Evolutionary conservation across 495 filamentous ascomycete genomes (phyloP).

Genomic region (Penicillium alfredii): DNA sequence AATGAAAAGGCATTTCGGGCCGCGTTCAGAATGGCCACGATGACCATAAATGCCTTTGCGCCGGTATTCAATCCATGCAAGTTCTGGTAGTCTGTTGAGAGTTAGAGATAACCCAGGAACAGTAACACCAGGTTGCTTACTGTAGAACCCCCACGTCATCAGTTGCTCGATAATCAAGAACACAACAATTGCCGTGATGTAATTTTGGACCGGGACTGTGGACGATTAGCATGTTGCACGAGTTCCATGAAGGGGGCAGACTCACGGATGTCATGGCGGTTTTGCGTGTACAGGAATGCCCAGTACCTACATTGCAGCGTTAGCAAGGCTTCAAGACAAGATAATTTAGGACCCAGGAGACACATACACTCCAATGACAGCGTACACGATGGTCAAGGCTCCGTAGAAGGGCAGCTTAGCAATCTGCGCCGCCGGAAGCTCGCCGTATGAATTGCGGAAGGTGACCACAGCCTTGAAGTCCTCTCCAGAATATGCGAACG

Average conservation of each 20-base stretch:
- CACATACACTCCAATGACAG: slow-evolving; percentile 67
- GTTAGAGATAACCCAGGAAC: slow-evolving; percentile 5
- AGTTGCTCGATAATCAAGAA: slow-evolving; percentile 94
- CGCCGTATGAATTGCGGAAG: slow-evolving; percentile 93
- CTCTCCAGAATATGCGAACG: slow-evolving; percentile 53
- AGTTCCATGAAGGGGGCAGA: not conserved
- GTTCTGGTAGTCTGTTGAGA: slow-evolving; percentile 73
- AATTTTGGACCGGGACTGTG: slow-evolving; percentile 93
- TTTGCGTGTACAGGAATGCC: slow-evolving; percentile 93
- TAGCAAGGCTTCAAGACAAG: slow-evolving; percentile 10
- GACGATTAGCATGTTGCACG: slow-evolving; percentile 26
- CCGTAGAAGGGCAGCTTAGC: slow-evolving; percentile 98
- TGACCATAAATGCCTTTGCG: slow-evolving; percentile 79
- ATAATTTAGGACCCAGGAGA: not conserved
- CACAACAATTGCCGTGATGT: slow-evolving; percentile 93
- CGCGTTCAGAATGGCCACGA: slow-evolving; percentile 89
- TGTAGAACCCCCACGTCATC: slow-evolving; percentile 97
- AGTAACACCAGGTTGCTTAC: slow-evolving; percentile 20
- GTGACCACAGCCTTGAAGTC: slow-evolving; percentile 77
- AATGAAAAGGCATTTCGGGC: slow-evolving; percentile 96
- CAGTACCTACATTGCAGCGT: slow-evolving; percentile 57
- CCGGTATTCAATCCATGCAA: slow-evolving; percentile 70
- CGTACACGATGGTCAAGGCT: slow-evolving; percentile 88
- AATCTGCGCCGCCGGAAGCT: slow-evolving; percentile 91
- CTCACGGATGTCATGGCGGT: slow-evolving; percentile 84